Conservation (phyloP, 75 land plant species). For the Adiantum capillusveneris region DNA sequence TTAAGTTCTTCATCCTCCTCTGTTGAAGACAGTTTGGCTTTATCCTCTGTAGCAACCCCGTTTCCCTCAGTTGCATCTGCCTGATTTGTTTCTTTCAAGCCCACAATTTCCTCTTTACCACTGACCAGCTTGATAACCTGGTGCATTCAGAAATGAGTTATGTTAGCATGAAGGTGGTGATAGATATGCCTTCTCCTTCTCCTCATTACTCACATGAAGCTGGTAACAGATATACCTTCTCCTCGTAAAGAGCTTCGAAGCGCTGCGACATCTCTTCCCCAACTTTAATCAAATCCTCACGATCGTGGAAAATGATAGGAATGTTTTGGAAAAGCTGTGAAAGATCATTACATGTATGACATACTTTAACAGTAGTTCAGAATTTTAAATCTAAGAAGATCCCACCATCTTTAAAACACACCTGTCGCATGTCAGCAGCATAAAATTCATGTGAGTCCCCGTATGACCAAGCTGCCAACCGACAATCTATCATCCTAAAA, state of each 20-base stretch:
- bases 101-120: conserved; percentile 2
- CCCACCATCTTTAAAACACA: conserved; percentile 5
- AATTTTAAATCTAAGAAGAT: too few species aligned
- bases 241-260: conserved; percentile 69
- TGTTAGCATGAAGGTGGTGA: too few species aligned
- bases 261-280: conserved; percentile 53
- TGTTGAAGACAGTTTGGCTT: conserved; percentile 7
- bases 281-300: conserved; percentile 44
- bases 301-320: conserved; percentile 36
- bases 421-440: conserved; percentile 90
- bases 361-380: too few species aligned
- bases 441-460: conserved; percentile 79
- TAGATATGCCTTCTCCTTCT: too few species aligned
- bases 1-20: conserved; percentile 34
- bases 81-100: conserved; percentile 4
- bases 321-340: conserved; percentile 39
- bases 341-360: background rate
- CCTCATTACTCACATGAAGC: background rate
- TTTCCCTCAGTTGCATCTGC: background rate
- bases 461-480: conserved; percentile 81
- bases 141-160: background rate
- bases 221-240: conserved; percentile 81
- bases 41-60: background rate
- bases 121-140: conserved; percentile 19
- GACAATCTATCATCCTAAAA: conserved; percentile 81